phyloP scores from a whole-genome alignment of 1,284 basidiomycete genomes.

The Mrakiaceae sp. region DNA sequence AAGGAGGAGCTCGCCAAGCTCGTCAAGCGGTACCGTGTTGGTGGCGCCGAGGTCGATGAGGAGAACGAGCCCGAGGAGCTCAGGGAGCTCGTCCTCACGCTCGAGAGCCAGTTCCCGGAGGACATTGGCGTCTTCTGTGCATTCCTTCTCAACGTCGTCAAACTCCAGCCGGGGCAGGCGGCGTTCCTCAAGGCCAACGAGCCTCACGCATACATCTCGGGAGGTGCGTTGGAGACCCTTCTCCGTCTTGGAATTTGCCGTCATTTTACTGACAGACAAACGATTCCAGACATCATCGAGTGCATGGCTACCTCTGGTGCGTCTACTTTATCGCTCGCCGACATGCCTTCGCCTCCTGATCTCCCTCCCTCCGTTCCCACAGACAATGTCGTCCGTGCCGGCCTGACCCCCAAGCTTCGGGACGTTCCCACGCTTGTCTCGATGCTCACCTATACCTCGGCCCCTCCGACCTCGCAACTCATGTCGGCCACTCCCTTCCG shows the following conservation, averaged over 20 bases:
- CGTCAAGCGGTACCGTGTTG: conserved; percentile 49
- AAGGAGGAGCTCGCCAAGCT: conserved; percentile 49
- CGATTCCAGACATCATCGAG: conserved; percentile 72
- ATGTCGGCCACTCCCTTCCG: conserved; percentile 50
- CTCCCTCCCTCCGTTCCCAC: background rate
- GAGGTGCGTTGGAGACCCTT: conserved; percentile 45
- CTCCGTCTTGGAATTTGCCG: background rate
- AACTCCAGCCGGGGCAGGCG: conserved; percentile 69
- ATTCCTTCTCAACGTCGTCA: conserved; percentile 80
- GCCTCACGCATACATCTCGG: conserved; percentile 90
- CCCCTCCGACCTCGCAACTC: conserved; percentile 55
- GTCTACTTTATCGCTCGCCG: background rate
- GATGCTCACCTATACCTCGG: conserved; percentile 76
- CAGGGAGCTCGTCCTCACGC: conserved; percentile 54
- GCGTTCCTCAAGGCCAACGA: conserved; percentile 93
- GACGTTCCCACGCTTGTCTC: conserved; percentile 82
- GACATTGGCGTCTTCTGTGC: conserved; percentile 93
- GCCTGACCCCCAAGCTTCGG: conserved; percentile 89
- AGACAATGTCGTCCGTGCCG: conserved; percentile 97
- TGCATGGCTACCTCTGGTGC: conserved; percentile 81
- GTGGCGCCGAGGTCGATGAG: conserved; percentile 31
- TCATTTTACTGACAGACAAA: background rate
- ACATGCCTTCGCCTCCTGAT: background rate
- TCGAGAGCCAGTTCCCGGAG: conserved; percentile 74
- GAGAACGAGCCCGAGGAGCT: conserved; percentile 37